These are phyloP conservation scores for Rhytidhysteron rufulum DNA, from an alignment of 2,329 filamentous ascomycete species.

Conservation along the genomic window DNA sequence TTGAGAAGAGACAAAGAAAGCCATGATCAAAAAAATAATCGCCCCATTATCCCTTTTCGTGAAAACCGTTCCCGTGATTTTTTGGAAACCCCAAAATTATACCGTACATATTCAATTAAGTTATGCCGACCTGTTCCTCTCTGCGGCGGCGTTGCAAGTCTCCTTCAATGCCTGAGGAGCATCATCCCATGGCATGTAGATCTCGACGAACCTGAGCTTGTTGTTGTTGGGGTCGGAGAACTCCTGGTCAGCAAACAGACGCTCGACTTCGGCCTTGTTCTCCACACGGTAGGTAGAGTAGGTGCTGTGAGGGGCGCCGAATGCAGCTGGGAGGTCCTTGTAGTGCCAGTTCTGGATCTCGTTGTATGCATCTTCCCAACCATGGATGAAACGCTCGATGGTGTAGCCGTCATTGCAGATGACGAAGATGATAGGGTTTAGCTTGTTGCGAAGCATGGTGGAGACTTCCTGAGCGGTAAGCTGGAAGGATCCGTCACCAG, in stretches of 20 bases:
- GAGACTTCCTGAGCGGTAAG: slow-evolving; percentile 79
- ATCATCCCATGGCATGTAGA: slow-evolving; percentile 77
- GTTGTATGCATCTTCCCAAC: slow-evolving; percentile 75
- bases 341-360: slow-evolving; percentile 75
- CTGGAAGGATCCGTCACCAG: slow-evolving; percentile 86
- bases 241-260: slow-evolving; percentile 59
- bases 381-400: slow-evolving; percentile 85
- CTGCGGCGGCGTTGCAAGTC: slow-evolving; percentile 68
- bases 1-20: too few relatives aligned
- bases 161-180: slow-evolving; percentile 66
- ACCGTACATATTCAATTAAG: too few relatives aligned
- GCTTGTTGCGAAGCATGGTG: slow-evolving; percentile 72
- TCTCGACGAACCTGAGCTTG: slow-evolving; percentile 69
- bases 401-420: slow-evolving; percentile 88
- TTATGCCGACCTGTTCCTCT: too few relatives aligned
- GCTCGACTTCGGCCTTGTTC: slow-evolving; percentile 65
- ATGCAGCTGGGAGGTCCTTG: slow-evolving; percentile 63
- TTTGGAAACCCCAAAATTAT: too few relatives aligned
- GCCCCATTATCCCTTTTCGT: too few relatives aligned
- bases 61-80: too few relatives aligned
- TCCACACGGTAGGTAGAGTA: slow-evolving; percentile 64
- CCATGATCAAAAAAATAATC: too few relatives aligned
- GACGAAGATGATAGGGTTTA: slow-evolving; percentile 78
- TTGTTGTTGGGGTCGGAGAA: slow-evolving; percentile 48
- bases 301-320: slow-evolving; percentile 58